Evolutionary conservation across 495 filamentous ascomycete genomes (phyloP).

Genomic region (Trichoderma reesei): DNA sequence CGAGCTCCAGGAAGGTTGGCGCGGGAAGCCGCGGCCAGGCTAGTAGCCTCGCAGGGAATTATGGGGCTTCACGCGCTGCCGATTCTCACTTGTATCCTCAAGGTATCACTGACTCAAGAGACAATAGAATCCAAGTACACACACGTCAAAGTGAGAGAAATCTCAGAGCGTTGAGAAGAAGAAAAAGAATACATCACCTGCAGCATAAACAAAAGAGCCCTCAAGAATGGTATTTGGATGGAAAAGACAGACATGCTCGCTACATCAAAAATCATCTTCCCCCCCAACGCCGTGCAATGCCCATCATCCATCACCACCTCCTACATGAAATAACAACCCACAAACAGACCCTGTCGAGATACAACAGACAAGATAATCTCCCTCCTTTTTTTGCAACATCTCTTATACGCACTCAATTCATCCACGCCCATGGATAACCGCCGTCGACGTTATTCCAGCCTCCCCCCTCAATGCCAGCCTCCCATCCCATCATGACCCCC

Average conservation of each 20-base stretch:
- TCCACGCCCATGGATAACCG: conserved; percentile 45
- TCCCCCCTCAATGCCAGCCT: conserved; percentile 43
- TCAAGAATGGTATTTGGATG: neutral
- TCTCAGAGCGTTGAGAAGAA: no score
- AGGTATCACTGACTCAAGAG: neutral
- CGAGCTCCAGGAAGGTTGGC: neutral
- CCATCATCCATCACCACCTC: neutral
- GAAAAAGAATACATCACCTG: no score
- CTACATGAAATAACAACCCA: neutral
- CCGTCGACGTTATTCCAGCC: conserved; percentile 70
- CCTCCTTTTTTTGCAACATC: neutral
- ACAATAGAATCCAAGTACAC: neutral
- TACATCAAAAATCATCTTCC: neutral
- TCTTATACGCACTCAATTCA: conserved; percentile 19
- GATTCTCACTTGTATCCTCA: neutral
- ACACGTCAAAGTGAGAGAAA: neutral
- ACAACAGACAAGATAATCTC: neutral
- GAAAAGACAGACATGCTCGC: neutral
- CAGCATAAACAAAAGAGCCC: no score
- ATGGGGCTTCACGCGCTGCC: neutral
- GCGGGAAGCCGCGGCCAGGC: neutral
- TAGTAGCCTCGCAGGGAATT: conserved; percentile 5
- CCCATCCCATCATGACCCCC: conserved; percentile 75
- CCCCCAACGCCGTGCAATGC: neutral
- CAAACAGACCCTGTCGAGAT: neutral